Percentiles rank a stretch among this genome's conserved stretches.
Evolutionary conservation across 2,329 filamentous ascomycete species (phyloP).

Genomic region (Exophiala sp.): DNA sequence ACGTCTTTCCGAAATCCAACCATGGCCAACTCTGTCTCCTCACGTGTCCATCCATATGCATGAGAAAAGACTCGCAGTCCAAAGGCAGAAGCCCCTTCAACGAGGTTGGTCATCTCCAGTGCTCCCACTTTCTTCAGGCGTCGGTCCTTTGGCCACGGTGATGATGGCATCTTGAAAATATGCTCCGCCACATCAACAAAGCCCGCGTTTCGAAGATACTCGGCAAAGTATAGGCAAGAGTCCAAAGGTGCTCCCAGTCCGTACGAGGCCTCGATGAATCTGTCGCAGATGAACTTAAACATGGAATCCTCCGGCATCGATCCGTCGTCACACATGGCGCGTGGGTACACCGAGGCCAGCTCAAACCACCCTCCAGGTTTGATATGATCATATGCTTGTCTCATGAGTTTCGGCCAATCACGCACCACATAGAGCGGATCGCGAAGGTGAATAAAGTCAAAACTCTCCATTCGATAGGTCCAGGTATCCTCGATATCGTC

Average conservation of each 20-base stretch:
- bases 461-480: conserved; percentile 31
- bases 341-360: conserved; percentile 26
- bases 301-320: conserved; percentile 33
- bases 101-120: conserved; percentile 17
- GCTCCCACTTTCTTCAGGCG: conserved; percentile 26
- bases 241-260: conserved; percentile 24
- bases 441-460: conserved; percentile 33
- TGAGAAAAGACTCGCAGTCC: conserved; percentile 13
- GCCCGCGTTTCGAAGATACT: conserved; percentile 24
- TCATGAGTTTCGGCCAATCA: conserved; percentile 26
- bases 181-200: conserved; percentile 27
- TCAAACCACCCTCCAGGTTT: conserved; percentile 34
- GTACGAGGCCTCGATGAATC: conserved; percentile 30
- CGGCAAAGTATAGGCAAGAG: conserved; percentile 8
- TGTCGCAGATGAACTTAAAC: conserved; percentile 30
- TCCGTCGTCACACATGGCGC: conserved; percentile 31
- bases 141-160: conserved; percentile 30
- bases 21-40: conserved; percentile 14
- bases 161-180: conserved; percentile 28
- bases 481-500: conserved; percentile 36
- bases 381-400: conserved; percentile 29
- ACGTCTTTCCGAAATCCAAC: conserved; percentile 11
- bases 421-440: conserved; percentile 17
- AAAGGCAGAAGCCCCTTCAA: conserved; percentile 13
- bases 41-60: conserved; percentile 15